Evolutionary conservation across 1,284 basidiomycete species (phyloP), one percentile per base, ranked within the genome.

Genomic region (Puccinia horiana): DNA sequence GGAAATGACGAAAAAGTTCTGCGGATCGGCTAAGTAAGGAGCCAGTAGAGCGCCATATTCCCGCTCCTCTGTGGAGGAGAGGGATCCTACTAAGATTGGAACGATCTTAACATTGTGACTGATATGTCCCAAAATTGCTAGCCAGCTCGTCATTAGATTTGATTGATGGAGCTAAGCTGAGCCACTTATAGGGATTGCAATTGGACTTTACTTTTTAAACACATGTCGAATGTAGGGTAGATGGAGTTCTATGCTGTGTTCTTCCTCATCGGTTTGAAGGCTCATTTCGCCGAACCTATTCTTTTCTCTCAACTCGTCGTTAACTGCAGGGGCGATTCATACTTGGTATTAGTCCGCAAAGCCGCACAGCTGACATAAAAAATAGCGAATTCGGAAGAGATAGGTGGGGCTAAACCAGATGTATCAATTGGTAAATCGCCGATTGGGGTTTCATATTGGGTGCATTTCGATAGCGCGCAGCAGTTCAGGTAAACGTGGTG

Each of bases 221-320:
- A 93, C 88, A 86, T 95, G 94, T 76, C 93, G 90, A 52, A 99
- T 90, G 87, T 96, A 98, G 2, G 96, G 95, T 18, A 97, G 89
- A 85, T 98, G 96, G 94, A 99, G 96, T 88, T 99, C 97, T 76
- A 99, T 92, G 85, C 94, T 96, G 87, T 99, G 97, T 85, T 99
- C 97, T 56, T 93, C 94, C 87, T 96, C 94, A 86, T 99, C 97
- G 1, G 91, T 91, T 0, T 88, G 85, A 0, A 89, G 84, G 23
- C 88, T 88, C 91, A 98, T 93, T 32, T 89, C 88, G 49, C 89
- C 88, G 85, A 99, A 99, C 81, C 91, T 88, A 0, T 91, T 91
- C 0, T 93, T 93, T 1, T 87, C 87, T 65, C 89, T 88, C 20
- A 99, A 89, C 84, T 93, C 90, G 9, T 88, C 87, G 81, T 93